Evolutionary conservation across 495 filamentous ascomycete genomes (phyloP).

Genomic region (Penicillium robsamsonii): DNA sequence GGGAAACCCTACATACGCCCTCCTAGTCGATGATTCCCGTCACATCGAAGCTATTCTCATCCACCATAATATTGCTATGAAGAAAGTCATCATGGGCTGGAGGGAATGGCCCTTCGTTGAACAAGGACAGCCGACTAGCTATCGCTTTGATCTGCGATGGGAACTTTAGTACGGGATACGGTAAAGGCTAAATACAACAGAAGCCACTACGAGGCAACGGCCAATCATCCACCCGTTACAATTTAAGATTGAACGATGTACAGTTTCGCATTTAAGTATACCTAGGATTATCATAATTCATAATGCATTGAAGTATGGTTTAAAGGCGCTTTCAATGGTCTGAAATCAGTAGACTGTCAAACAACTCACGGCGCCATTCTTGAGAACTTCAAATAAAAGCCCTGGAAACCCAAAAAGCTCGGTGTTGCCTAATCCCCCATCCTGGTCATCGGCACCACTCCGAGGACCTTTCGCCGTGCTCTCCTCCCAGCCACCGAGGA

Average conservation of each 20-base stretch:
- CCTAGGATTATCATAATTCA: slow-evolving; percentile 8
- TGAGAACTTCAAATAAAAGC: slow-evolving; percentile 90
- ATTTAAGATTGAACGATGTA: no score
- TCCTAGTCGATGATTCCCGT: slow-evolving; percentile 38
- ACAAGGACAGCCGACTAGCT: no score
- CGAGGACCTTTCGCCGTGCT: slow-evolving; percentile 50
- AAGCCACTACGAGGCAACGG: no score
- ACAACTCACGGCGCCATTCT: slow-evolving; percentile 84
- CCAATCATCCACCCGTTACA: no score
- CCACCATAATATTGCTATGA: slow-evolving; percentile 37
- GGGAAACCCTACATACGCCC: slow-evolving; percentile 26
- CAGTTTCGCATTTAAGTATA: no score
- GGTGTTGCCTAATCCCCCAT: slow-evolving; percentile 67
- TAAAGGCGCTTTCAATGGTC: not conserved
- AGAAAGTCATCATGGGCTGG: slow-evolving; percentile 28
- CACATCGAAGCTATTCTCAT: slow-evolving; percentile 24
- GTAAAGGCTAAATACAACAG: no score
- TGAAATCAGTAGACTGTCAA: slow-evolving; percentile 75
- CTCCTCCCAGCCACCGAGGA: slow-evolving; percentile 89
- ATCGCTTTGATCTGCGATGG: no score
- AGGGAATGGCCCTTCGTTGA: no score
- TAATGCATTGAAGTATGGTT: slow-evolving; percentile 8
- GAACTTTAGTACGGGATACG: no score
- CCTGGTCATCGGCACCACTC: slow-evolving; percentile 45
- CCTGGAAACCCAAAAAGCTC: slow-evolving; percentile 94